Conservation (phyloP, 306 rosid species). For the Cucurbita pepo region DNA sequence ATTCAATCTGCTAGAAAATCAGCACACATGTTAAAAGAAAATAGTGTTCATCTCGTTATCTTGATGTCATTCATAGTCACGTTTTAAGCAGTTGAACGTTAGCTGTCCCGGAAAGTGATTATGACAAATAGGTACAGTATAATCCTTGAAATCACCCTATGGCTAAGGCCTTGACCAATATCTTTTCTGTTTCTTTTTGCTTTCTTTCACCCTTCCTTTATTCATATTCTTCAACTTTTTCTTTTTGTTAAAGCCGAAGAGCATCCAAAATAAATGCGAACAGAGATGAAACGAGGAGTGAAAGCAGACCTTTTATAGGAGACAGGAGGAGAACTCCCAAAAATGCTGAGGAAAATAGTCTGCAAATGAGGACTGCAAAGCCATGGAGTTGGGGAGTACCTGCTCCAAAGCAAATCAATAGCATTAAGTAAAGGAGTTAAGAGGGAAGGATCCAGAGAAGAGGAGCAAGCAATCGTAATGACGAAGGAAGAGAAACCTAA, state of each 20-base stretch:
- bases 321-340: slow-evolving; percentile 58
- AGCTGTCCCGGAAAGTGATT: not conserved
- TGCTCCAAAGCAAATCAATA: not conserved
- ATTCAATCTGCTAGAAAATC: not conserved
- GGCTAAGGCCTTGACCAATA: not conserved
- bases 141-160: not conserved
- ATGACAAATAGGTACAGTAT: not conserved
- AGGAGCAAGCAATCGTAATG: no score
- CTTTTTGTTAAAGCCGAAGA: not conserved
- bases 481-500: no score
- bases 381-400: slow-evolving; percentile 70
- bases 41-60: not conserved
- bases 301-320: slow-evolving; percentile 42
- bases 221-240: not conserved
- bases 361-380: slow-evolving; percentile 75
- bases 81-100: not conserved
- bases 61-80: not conserved
- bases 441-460: no score
- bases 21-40: not conserved
- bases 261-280: not conserved
- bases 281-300: not conserved
- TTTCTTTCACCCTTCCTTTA: not conserved
- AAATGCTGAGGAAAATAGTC: slow-evolving; percentile 51
- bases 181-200: not conserved
- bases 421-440: not conserved